These are phyloP conservation scores for Pythium rhizo-oryzae DNA, from an alignment of 352 stramenopile genomes.

Conservation along the genomic window DNA sequence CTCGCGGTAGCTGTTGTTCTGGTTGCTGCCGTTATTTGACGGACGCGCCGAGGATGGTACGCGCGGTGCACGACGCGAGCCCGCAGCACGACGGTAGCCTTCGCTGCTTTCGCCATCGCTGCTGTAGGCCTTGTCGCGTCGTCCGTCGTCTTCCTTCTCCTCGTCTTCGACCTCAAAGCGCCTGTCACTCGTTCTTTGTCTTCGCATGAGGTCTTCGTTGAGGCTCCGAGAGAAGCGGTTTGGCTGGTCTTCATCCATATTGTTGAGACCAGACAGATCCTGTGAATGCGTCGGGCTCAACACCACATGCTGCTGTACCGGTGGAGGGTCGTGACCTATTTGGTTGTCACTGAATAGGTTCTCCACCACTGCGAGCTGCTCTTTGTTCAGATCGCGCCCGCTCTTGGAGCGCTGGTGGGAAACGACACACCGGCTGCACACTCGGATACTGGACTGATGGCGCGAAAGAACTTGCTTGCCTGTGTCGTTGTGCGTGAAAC, in stretches of 20 bases:
- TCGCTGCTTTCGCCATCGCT: slow-evolving; percentile 31
- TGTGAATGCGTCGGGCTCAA: slow-evolving; percentile 69
- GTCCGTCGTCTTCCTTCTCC: slow-evolving; percentile 63
- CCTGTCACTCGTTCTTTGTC: slow-evolving; percentile 1
- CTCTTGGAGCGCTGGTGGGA: slow-evolving; percentile 79
- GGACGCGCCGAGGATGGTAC: slow-evolving; percentile 1
- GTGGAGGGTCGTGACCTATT: slow-evolving; percentile 4
- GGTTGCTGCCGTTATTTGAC: slow-evolving; percentile 2
- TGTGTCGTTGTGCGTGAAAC: slow-evolving; percentile 82
- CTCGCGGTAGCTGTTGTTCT: slow-evolving; percentile 2
- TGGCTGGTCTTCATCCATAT: slow-evolving; percentile 29
- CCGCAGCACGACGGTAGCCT: slow-evolving; percentile 7
- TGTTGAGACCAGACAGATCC: slow-evolving; percentile 51
- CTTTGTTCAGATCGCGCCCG: slow-evolving; percentile 64
- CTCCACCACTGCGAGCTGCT: slow-evolving; percentile 36
- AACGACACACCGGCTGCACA: slow-evolving; percentile 85
- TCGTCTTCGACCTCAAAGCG: slow-evolving; percentile 67
- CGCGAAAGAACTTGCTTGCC: slow-evolving; percentile 78
- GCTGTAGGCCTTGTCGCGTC: slow-evolving; percentile 32
- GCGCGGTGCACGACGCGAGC: slow-evolving; percentile 5
- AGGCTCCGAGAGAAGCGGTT: slow-evolving; percentile 26
- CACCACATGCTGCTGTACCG: slow-evolving; percentile 32
- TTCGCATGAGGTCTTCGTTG: slow-evolving; percentile 29
- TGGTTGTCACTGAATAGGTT: slow-evolving; percentile 28
- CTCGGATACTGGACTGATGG: slow-evolving; percentile 81